These are phyloP conservation scores for Apiotrichum sp. DNA, from an alignment of 1,284 basidiomycete genomes.

Conservation along the genomic window DNA sequence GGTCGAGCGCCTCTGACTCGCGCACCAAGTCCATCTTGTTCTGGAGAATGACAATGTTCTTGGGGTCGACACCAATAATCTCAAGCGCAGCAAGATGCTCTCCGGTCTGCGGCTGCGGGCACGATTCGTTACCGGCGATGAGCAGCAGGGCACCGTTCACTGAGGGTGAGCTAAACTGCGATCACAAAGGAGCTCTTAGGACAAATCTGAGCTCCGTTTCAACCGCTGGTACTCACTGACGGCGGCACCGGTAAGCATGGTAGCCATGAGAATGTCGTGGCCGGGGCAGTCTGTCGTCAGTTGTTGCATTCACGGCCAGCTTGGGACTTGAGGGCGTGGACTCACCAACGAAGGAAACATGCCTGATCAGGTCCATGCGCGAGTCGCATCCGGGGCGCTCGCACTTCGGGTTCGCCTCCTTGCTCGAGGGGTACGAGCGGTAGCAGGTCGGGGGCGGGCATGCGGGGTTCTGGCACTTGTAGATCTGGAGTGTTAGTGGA, in stretches of 20 bases:
- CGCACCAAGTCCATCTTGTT: constrained; percentile 97
- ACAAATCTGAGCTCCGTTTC: neutral
- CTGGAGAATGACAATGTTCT: constrained; percentile 96
- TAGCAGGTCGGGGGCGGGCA: constrained; percentile 93
- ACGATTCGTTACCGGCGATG: constrained; percentile 95
- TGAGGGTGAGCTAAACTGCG: constrained; percentile 20
- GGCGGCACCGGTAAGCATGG: constrained; percentile 98
- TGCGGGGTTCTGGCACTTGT: constrained; percentile 89
- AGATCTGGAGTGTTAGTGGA: constrained; percentile 59
- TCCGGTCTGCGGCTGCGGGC: constrained; percentile 96
- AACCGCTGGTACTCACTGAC: constrained; percentile 55
- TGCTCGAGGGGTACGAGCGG: constrained; percentile 85
- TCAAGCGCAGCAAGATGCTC: constrained; percentile 98
- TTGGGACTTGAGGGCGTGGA: neutral
- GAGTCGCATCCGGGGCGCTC: constrained; percentile 86
- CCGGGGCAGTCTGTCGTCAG: constrained; percentile 55
- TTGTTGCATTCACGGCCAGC: neutral
- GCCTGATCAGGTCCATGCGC: constrained; percentile 81
- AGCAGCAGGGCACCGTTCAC: constrained; percentile 94
- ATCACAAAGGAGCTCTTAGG: too few species aligned
- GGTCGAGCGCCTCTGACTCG: constrained; percentile 82
- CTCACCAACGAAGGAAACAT: constrained; percentile 84
- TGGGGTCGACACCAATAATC: constrained; percentile 84
- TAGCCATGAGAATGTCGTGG: constrained; percentile 94
- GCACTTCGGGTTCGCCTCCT: constrained; percentile 88